Conservation (phyloP, 371 early-diverging fungal species). For the Mortierella sp. region DNA sequence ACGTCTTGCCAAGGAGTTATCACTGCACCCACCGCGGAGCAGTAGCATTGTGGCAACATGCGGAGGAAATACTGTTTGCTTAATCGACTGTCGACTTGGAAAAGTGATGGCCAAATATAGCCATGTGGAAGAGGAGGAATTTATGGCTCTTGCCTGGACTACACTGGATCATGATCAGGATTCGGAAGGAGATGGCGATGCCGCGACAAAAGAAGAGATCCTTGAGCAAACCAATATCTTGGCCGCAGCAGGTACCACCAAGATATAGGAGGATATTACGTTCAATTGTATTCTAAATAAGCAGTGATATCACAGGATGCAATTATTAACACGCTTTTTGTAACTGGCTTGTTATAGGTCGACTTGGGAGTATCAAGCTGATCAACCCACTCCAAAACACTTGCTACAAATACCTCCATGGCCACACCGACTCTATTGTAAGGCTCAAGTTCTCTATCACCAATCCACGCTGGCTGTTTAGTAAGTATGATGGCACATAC, state of each 20-base stretch:
- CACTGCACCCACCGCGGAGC: conserved; percentile 19
- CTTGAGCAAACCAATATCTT: conserved; percentile 59
- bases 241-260: conserved; percentile 63
- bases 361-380: conserved; percentile 71
- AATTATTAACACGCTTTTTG: neutral
- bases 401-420: conserved; percentile 70
- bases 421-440: conserved; percentile 63
- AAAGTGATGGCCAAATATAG: conserved; percentile 69
- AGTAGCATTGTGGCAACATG: conserved; percentile 62
- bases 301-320: too few species aligned
- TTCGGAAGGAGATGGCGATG: neutral
- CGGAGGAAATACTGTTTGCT: conserved; percentile 64
- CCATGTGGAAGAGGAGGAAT: conserved; percentile 69
- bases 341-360: conserved; percentile 31
- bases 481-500: conserved; percentile 43
- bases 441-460: conserved; percentile 64
- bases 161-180: conserved; percentile 34
- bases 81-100: conserved; percentile 66
- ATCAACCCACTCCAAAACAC: conserved; percentile 67
- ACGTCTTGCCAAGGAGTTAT: conserved; percentile 19
- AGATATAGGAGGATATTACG: neutral
- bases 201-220: neutral
- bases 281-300: neutral
- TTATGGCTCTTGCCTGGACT: conserved; percentile 72
- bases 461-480: conserved; percentile 69